Evolutionary conservation across 2,329 filamentous ascomycete species (phyloP).

Genomic region (Neonectria magnoliae): DNA sequence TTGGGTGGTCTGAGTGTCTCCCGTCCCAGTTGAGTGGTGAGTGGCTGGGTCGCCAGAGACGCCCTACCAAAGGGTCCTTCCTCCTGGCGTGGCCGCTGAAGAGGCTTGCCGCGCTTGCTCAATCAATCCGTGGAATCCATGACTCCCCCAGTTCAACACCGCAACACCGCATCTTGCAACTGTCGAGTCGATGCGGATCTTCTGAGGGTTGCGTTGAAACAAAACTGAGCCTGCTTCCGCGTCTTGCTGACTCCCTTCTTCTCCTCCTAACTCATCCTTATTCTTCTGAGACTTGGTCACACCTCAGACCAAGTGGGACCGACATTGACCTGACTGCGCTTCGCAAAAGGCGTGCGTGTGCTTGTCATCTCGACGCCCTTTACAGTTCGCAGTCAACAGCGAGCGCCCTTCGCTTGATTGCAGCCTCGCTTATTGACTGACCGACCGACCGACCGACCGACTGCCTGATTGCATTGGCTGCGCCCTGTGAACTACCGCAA

Average conservation of each 20-base stretch:
- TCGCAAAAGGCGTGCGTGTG: constrained; percentile 12
- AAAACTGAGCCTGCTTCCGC: constrained; percentile 38
- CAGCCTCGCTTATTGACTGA: background rate
- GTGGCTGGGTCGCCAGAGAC: background rate
- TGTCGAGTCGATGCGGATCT: background rate
- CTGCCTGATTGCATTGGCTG: constrained; percentile 15
- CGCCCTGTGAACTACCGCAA: constrained; percentile 32
- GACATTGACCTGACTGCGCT: background rate
- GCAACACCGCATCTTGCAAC: constrained; percentile 23
- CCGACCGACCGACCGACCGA: background rate
- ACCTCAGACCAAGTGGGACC: constrained; percentile 3
- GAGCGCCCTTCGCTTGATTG: constrained; percentile 38
- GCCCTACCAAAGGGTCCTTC: background rate
- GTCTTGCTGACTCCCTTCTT: constrained; percentile 17
- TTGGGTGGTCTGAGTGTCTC: constrained; percentile 9
- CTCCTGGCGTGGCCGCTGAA: background rate
- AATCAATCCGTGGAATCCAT: constrained; percentile 19
- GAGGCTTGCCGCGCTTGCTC: background rate
- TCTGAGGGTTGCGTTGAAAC: constrained; percentile 34
- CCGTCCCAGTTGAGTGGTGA: background rate
- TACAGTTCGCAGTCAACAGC: background rate
- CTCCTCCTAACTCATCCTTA: constrained; percentile 12
- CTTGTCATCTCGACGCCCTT: constrained; percentile 6
- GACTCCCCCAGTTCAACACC: constrained; percentile 26
- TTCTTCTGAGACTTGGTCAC: constrained; percentile 11